A percentile compares a stretch with the other conserved stretches of the same genome.
phyloP scores from a whole-genome alignment of 805 yeast genomes.

The Jamesozyma spencerorum region DNA sequence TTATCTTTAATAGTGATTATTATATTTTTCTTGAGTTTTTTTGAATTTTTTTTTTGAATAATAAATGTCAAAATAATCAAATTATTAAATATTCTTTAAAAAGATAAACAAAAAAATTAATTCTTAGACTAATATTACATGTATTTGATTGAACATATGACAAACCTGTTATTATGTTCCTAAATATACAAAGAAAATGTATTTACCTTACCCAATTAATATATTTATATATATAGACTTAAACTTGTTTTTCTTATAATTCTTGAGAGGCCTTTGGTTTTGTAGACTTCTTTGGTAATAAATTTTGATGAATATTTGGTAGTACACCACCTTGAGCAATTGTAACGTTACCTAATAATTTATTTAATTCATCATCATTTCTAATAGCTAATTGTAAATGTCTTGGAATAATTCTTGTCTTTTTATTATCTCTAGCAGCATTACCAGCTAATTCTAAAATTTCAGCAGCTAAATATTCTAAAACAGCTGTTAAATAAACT shows the following conservation, averaged over 20 bases:
- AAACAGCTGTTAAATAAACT: constrained; percentile 91
- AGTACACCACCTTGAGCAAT: constrained; percentile 99
- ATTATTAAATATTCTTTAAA: too few species aligned
- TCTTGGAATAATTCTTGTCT: constrained; percentile 98
- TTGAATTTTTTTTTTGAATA: too few species aligned
- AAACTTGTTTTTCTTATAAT: constrained; percentile 33
- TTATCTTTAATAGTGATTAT: too few species aligned
- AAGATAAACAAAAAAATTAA: too few species aligned
- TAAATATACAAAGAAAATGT: constrained; percentile 7
- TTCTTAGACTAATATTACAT: constrained; percentile 2
- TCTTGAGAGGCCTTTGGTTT: constrained; percentile 59
- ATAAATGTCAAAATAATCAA: too few species aligned
- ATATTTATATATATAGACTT: background rate
- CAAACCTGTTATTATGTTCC: constrained; percentile 1
- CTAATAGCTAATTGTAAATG: constrained; percentile 97
- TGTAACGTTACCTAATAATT: constrained; percentile 84
- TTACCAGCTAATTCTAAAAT: constrained; percentile 96
- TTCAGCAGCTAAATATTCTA: constrained; percentile 96
- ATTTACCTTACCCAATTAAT: background rate
- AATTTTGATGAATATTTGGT: constrained; percentile 92
- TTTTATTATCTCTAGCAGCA: constrained; percentile 98
- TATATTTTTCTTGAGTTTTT: too few species aligned
- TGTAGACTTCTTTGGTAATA: constrained; percentile 71
- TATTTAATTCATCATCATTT: constrained; percentile 97
- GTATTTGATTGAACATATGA: background rate